Evolutionary conservation across 495 filamentous ascomycete species (phyloP).

Genomic region (Antarctomyces pellizariae): DNA sequence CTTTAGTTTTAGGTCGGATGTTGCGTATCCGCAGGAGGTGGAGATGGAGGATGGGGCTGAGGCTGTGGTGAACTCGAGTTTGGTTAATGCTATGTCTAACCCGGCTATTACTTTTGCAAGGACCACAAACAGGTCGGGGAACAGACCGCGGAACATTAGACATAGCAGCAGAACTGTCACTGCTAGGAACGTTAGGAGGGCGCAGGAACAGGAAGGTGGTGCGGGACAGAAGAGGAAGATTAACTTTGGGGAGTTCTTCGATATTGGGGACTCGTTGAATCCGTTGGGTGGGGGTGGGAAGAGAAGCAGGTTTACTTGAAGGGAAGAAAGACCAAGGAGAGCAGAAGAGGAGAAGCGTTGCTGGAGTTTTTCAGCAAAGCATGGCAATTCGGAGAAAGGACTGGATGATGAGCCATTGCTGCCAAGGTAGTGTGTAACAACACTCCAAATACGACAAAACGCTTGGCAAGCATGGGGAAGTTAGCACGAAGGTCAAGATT

Average conservation of each 20-base stretch:
- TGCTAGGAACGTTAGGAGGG: slow-evolving; percentile 21
- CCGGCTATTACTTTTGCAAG: slow-evolving; percentile 17
- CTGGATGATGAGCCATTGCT: too few species aligned
- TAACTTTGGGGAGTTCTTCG: slow-evolving; percentile 60
- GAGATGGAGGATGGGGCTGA: slow-evolving; percentile 42
- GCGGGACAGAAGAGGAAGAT: slow-evolving; percentile 61
- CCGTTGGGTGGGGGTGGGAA: slow-evolving; percentile 41
- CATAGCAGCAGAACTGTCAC: slow-evolving; percentile 18
- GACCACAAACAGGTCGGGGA: slow-evolving; percentile 20
- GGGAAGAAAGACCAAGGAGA: too few species aligned
- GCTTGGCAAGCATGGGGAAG: too few species aligned
- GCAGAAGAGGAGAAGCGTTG: too few species aligned
- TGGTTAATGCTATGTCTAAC: slow-evolving; percentile 13
- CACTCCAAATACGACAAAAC: too few species aligned
- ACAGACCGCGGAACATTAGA: slow-evolving; percentile 25
- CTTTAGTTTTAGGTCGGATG: slow-evolving; percentile 53
- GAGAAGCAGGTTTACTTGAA: slow-evolving; percentile 42
- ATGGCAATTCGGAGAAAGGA: too few species aligned
- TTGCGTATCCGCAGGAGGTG: slow-evolving; percentile 44
- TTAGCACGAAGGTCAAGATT: too few species aligned
- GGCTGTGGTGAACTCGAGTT: slow-evolving; percentile 25
- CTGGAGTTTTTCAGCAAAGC: too few species aligned
- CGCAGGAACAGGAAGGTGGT: slow-evolving; percentile 24
- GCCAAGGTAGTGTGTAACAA: too few species aligned
- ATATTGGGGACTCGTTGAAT: slow-evolving; percentile 48